phyloP scores from a whole-genome alignment of 2,329 filamentous ascomycete species.

The Colletotrichum lini region DNA sequence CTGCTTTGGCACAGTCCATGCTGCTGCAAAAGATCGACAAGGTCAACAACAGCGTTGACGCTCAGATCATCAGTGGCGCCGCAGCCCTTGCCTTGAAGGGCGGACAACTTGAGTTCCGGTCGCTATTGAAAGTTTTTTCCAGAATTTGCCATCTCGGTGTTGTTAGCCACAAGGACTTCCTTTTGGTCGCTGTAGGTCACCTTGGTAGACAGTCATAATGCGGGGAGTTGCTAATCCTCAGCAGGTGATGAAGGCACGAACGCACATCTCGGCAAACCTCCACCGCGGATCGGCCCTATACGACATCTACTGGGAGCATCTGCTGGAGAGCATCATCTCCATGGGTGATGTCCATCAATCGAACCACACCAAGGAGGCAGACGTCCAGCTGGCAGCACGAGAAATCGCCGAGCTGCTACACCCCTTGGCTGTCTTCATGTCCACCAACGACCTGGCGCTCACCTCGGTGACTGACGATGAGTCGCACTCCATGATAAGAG shows the following conservation, averaged over 20 bases:
- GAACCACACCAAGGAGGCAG: slow-evolving; percentile 80
- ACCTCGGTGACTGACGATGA: slow-evolving; percentile 73
- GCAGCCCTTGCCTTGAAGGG: slow-evolving; percentile 83
- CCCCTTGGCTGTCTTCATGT: slow-evolving; percentile 89
- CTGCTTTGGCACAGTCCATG: slow-evolving; percentile 93
- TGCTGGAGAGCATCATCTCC: slow-evolving; percentile 89
- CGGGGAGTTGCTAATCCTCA: slow-evolving; percentile 1
- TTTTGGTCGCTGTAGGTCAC: slow-evolving; percentile 79
- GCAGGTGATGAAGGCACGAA: slow-evolving; percentile 82
- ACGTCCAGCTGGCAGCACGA: slow-evolving; percentile 85
- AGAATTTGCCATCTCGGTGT: slow-evolving; percentile 82
- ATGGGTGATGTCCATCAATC: slow-evolving; percentile 88
- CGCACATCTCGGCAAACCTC: slow-evolving; percentile 80
- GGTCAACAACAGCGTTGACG: slow-evolving; percentile 84
- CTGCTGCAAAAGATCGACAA: slow-evolving; percentile 95
- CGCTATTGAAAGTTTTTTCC: slow-evolving; percentile 86
- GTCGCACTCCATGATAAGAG: slow-evolving; percentile 80
- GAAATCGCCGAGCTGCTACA: slow-evolving; percentile 91
- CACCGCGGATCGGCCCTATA: slow-evolving; percentile 81
- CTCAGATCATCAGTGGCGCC: slow-evolving; percentile 86
- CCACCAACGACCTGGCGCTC: slow-evolving; percentile 71
- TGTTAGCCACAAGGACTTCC: slow-evolving; percentile 74
- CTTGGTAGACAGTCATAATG: background rate
- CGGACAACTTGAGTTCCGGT: slow-evolving; percentile 85
- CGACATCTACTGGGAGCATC: slow-evolving; percentile 84